Evolutionary conservation across 352 stramenopile species (phyloP).

Genomic region (Salisapilia sapeloensis): DNA sequence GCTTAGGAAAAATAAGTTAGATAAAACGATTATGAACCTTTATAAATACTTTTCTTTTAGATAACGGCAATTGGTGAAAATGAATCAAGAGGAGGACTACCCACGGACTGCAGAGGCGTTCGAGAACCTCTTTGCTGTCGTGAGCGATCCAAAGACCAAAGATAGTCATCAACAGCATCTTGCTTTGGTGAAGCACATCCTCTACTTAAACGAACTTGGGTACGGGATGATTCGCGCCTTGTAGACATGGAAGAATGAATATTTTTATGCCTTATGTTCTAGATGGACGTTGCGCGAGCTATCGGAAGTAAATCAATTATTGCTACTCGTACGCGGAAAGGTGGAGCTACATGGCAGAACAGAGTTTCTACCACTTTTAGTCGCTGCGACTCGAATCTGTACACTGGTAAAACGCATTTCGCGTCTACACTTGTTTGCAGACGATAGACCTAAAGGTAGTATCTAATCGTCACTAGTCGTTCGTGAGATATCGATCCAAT

Average conservation of each 20-base stretch:
- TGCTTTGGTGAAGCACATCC: constrained; percentile 57
- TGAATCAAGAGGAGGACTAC: too few relatives aligned
- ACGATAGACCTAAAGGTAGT: too few relatives aligned
- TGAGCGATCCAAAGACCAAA: constrained; percentile 41
- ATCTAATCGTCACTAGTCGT: too few relatives aligned
- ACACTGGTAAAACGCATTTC: constrained; percentile 18
- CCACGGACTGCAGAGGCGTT: constrained; percentile 30
- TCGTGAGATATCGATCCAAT: constrained; percentile 54
- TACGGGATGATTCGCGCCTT: constrained; percentile 3
- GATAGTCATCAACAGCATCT: constrained; percentile 48
- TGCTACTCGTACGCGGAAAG: constrained; percentile 38
- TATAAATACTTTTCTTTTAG: too few relatives aligned
- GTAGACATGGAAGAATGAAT: not conserved
- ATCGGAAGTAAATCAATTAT: constrained; percentile 34
- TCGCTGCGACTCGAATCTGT: constrained; percentile 19
- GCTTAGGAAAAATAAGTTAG: too few relatives aligned
- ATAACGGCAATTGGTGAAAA: too few relatives aligned
- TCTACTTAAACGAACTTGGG: constrained; percentile 55
- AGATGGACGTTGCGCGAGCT: constrained; percentile 61
- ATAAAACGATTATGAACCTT: too few relatives aligned
- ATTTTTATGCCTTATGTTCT: not conserved
- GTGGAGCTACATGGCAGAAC: constrained; percentile 16
- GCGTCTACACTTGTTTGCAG: too few relatives aligned
- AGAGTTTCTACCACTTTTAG: constrained; percentile 21
- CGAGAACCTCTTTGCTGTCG: constrained; percentile 43